Base-by-base conservation (phyloP, 1,284 basidiomycete genomes). In the Thelephora terrestris region DNA sequence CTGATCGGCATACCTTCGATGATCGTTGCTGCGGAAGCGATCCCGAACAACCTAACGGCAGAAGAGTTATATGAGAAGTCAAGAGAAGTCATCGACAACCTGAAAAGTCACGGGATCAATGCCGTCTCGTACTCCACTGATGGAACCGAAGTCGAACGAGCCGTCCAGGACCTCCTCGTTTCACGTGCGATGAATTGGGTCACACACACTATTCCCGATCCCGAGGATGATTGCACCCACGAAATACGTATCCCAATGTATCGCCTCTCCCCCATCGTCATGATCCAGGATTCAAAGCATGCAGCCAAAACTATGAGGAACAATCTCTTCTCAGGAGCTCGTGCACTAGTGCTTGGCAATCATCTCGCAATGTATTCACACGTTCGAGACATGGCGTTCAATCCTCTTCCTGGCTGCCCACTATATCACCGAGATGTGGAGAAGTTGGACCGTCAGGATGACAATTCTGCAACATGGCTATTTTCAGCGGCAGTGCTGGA, bases 401-500 rank as follows among this genome's bases (percentile, higher is more conserved):
- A 17, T n/a, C 18, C 12, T 3, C 43, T 43, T 9, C n/a, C n/a
- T n/a, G n/a, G n/a, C n/a, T n/a, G n/a, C n/a, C 63, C 64, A 4
- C 47, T 68, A 0, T 65, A 56, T 48, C 40, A 37, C 1, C 56
- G 59, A 1, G 62, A 70, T 54, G 60, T 70, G 2, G 65, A 70
- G n/a, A n/a, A n/a, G n/a, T n/a, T n/a, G n/a, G n/a, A n/a, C n/a
- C n/a, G n/a, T n/a, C n/a, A n/a, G n/a, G n/a, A n/a, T n/a, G n/a
- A n/a, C n/a, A n/a, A n/a, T n/a, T 68, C 66, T 0, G 68, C 67
- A 4, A 50, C 62, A 5, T 56, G 64, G 1, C 43, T 68, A 0
- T 69, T 69, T 49, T 65, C 65, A 12, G 61, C 60, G 0, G 50
- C 50, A 3, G 52, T 56, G 2, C 49, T 71, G 0, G 38, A 60